phyloP scores from a whole-genome alignment of 192 early-diverging fungal species.

The Coemansia sp. region DNA sequence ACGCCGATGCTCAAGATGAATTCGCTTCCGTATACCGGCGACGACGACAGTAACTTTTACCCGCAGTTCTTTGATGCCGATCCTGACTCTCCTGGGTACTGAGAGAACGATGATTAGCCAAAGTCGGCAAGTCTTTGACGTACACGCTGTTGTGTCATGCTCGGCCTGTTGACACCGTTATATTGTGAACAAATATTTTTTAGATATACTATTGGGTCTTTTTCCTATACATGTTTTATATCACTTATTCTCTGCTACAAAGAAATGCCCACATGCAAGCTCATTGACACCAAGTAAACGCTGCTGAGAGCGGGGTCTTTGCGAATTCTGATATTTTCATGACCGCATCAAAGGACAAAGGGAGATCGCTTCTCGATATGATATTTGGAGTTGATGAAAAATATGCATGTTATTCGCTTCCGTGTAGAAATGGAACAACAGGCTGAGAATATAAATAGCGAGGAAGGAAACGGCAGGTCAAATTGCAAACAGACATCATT shows the following conservation, averaged over 20 bases:
- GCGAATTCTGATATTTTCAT: neutral
- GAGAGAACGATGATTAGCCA: neutral
- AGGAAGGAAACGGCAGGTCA: no score
- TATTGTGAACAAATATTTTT: slow-evolving; percentile 20
- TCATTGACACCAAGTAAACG: neutral
- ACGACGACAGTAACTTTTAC: slow-evolving; percentile 33
- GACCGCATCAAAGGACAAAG: no score
- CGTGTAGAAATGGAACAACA: no score
- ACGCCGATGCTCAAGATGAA: slow-evolving; percentile 46
- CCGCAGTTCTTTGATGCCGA: slow-evolving; percentile 46
- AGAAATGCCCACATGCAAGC: neutral
- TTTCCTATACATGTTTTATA: neutral
- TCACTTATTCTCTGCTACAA: neutral
- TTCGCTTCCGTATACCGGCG: slow-evolving; percentile 28
- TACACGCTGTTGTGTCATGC: neutral
- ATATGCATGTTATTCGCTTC: no score
- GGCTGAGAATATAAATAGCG: no score
- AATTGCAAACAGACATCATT: neutral
- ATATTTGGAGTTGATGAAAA: no score
- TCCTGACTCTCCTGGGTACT: slow-evolving; percentile 14
- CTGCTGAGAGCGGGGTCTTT: neutral
- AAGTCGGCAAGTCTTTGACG: neutral
- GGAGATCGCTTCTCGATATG: no score
- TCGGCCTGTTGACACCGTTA: neutral
- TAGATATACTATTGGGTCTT: slow-evolving; percentile 3